A percentile compares a stretch with the other conserved stretches of the same genome.
Conservation (phyloP, 2,329 filamentous ascomycete genomes). For the Ilyonectria sp. region DNA sequence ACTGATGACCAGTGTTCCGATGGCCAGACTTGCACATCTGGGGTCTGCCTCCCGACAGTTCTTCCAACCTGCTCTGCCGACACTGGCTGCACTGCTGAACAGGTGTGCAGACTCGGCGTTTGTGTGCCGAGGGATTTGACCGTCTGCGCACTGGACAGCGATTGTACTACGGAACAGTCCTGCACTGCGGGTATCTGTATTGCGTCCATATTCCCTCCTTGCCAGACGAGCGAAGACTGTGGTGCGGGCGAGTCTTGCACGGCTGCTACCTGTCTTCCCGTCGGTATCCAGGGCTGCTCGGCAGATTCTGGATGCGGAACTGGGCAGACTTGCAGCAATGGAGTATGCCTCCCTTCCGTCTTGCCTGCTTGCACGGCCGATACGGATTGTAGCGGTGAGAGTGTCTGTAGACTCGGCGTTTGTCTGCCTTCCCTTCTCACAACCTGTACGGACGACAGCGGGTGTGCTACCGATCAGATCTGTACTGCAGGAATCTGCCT, state of each 20-base stretch:
- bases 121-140: slow-evolving; percentile 13
- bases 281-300: background rate
- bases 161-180: slow-evolving; percentile 3
- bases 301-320: background rate
- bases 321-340: slow-evolving; percentile 8
- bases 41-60: slow-evolving; percentile 15
- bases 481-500: slow-evolving; percentile 21
- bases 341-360: slow-evolving; percentile 15
- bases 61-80: slow-evolving; percentile 12
- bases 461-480: background rate
- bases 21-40: slow-evolving; percentile 3
- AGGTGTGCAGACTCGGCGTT: slow-evolving; percentile 24
- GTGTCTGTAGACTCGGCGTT: slow-evolving; percentile 18
- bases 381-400: slow-evolving; percentile 13
- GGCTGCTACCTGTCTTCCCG: slow-evolving; percentile 12
- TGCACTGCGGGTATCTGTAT: slow-evolving; percentile 21
- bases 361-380: slow-evolving; percentile 16
- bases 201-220: background rate
- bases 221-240: slow-evolving; percentile 1
- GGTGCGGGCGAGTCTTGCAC: slow-evolving; percentile 9
- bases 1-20: background rate
- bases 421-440: slow-evolving; percentile 8
- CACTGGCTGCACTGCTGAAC: slow-evolving; percentile 14
- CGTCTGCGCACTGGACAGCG: slow-evolving; percentile 5
- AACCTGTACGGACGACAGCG: background rate